phyloP scores from a whole-genome alignment of 306 rosid species.

The Parietaria judaica region DNA sequence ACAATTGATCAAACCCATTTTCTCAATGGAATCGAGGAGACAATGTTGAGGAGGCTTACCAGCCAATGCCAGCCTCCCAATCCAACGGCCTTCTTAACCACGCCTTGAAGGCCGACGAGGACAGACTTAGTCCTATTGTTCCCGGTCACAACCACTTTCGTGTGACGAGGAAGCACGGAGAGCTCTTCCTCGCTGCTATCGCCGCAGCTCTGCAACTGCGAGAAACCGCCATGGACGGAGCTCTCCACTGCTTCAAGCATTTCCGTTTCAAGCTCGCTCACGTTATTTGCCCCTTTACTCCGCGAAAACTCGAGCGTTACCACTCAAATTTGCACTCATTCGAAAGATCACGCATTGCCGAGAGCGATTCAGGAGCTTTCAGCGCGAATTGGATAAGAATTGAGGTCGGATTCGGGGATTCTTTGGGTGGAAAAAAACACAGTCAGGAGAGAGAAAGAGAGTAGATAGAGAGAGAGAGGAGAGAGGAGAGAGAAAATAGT shows the following conservation, averaged over 20 bases:
- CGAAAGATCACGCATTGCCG: slow-evolving; percentile 61
- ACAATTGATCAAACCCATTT: slow-evolving; percentile 8
- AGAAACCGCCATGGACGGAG: slow-evolving; percentile 73
- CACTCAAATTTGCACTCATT: slow-evolving; percentile 29
- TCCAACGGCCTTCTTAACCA: slow-evolving; percentile 96
- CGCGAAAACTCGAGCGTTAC: slow-evolving; percentile 14
- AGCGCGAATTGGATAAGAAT: slow-evolving; percentile 26
- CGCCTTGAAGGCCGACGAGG: slow-evolving; percentile 94
- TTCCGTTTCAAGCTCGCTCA: slow-evolving; percentile 17
- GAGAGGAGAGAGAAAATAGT: slow-evolving; percentile 10
- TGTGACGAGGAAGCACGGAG: slow-evolving; percentile 92
- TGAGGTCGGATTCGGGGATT: slow-evolving; percentile 36
- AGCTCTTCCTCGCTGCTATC: slow-evolving; percentile 98
- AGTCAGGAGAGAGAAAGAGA: slow-evolving; percentile 15
- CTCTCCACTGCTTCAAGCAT: slow-evolving; percentile 88
- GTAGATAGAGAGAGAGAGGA: slow-evolving; percentile 2
- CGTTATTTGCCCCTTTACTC: neutral
- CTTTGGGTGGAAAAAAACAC: slow-evolving; percentile 45
- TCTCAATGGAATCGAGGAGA: neutral
- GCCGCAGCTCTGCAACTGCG: slow-evolving; percentile 86
- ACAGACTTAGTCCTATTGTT: slow-evolving; percentile 98
- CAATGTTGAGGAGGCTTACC: slow-evolving; percentile 37
- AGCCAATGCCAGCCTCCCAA: slow-evolving; percentile 99
- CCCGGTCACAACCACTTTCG: slow-evolving; percentile 96
- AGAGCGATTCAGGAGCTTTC: slow-evolving; percentile 25